Conservation (phyloP, 2,329 filamentous ascomycete species). For the Pseudogymnoascus sp. region DNA sequence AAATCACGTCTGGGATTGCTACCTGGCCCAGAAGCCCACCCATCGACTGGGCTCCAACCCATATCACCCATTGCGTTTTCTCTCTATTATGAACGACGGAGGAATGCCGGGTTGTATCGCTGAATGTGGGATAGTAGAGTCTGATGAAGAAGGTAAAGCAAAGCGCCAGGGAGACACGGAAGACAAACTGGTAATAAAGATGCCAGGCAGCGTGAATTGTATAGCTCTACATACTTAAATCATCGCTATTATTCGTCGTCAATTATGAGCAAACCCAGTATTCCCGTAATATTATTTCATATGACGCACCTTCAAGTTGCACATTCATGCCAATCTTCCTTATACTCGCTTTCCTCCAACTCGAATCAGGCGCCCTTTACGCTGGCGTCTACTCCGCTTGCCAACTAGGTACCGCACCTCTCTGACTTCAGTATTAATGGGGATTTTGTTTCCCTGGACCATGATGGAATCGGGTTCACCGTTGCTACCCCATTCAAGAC, state of each 20-base stretch:
- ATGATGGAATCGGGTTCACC: background rate
- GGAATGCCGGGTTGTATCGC: background rate
- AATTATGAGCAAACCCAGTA: background rate
- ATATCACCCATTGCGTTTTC: background rate
- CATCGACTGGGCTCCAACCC: background rate
- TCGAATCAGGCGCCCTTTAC: background rate
- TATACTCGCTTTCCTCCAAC: background rate
- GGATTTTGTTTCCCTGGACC: background rate
- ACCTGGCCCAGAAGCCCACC: constrained; percentile 1
- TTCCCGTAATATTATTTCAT: background rate
- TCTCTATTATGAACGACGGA: background rate
- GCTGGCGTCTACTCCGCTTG: background rate
- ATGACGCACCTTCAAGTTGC: background rate
- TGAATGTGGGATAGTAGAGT: background rate
- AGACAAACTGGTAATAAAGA: background rate
- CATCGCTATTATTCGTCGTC: background rate
- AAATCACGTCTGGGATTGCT: background rate
- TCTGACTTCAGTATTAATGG: background rate
- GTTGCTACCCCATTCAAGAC: background rate
- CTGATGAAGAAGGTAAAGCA: background rate
- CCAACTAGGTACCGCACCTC: background rate
- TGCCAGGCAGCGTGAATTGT: background rate
- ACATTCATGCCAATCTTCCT: background rate
- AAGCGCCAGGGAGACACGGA: background rate
- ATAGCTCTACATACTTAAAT: background rate